A percentile compares a stretch with the other conserved stretches of the same genome.
phyloP scores from a whole-genome alignment of 495 filamentous ascomycete genomes.

The Coniosporium apollinis region DNA sequence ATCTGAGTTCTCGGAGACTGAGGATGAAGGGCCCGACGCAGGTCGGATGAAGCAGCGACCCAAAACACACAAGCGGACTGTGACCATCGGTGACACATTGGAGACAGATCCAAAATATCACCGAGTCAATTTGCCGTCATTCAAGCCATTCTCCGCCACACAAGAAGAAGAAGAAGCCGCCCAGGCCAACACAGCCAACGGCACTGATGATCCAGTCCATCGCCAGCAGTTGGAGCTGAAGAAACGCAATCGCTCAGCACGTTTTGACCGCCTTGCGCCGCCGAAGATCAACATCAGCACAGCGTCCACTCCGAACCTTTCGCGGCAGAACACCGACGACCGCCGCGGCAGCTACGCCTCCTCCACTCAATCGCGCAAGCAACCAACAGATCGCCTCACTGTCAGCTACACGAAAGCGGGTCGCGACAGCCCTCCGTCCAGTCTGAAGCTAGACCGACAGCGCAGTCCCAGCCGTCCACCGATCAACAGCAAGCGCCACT shows the following conservation, averaged over 20 bases:
- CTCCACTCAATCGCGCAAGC: too few relatives aligned
- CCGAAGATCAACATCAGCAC: conserved; percentile 47
- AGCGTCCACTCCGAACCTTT: too few relatives aligned
- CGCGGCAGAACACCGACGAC: too few relatives aligned
- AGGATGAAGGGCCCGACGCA: conserved; percentile 2
- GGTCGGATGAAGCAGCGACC: conserved; percentile 1
- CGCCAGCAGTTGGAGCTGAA: conserved; percentile 22
- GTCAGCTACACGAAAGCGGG: too few relatives aligned
- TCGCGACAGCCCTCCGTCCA: too few relatives aligned
- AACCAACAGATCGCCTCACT: too few relatives aligned
- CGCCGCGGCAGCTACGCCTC: conserved; percentile 7
- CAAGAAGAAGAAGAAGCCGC: conserved; percentile 1
- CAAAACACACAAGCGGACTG: conserved; percentile 1
- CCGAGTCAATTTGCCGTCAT: conserved; percentile 31
- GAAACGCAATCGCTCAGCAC: conserved; percentile 13
- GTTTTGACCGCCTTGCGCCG: conserved; percentile 37
- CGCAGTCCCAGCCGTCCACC: conserved; percentile 9
- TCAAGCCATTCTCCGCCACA: conserved; percentile 27
- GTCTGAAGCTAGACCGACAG: too few relatives aligned
- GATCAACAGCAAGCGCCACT: conserved; percentile 30
- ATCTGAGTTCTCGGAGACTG: conserved; percentile 11
- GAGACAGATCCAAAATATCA: conserved; percentile 21
- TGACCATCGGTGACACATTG: not conserved
- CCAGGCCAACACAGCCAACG: too few relatives aligned
- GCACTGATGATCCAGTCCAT: conserved; percentile 24